phyloP scores from a whole-genome alignment of 1,284 basidiomycete genomes.

The Papiliotrema nemorosa region DNA sequence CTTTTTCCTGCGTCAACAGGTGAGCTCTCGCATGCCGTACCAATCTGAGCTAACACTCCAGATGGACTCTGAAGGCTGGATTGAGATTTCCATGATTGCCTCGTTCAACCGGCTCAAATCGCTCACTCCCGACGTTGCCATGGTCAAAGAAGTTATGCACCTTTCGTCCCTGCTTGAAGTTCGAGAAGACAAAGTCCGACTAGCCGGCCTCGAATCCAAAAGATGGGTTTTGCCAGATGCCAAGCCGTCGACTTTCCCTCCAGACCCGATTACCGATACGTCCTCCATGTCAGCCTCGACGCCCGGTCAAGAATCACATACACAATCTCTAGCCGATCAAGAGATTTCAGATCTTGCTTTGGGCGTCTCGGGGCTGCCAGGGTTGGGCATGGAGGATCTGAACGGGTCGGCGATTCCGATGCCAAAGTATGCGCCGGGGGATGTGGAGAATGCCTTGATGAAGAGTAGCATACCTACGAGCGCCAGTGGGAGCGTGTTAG shows the following conservation, averaged over 20 bases:
- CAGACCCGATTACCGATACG: slow-evolving; percentile 7
- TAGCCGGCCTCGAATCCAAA: slow-evolving; percentile 59
- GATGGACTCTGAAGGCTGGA: slow-evolving; percentile 90
- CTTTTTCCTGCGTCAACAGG: slow-evolving; percentile 71
- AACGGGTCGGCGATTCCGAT: not conserved
- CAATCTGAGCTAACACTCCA: slow-evolving; percentile 40
- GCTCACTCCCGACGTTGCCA: slow-evolving; percentile 62
- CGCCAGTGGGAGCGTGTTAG: slow-evolving; percentile 21
- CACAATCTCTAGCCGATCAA: not conserved
- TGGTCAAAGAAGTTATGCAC: slow-evolving; percentile 68
- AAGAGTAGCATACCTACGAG: slow-evolving; percentile 16
- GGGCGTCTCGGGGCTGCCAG: not conserved
- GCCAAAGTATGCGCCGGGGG: slow-evolving; percentile 14
- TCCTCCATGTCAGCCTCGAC: not conserved
- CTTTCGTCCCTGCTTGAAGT: slow-evolving; percentile 71
- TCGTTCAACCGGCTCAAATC: slow-evolving; percentile 79
- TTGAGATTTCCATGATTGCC: slow-evolving; percentile 71
- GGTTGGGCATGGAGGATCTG: slow-evolving; percentile 6
- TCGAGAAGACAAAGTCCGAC: slow-evolving; percentile 61
- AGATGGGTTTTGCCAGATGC: slow-evolving; percentile 71
- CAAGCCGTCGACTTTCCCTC: slow-evolving; percentile 25
- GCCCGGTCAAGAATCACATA: not conserved
- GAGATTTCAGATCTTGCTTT: not conserved
- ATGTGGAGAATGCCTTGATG: slow-evolving; percentile 43
- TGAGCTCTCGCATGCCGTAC: slow-evolving; percentile 37